phyloP scores from a whole-genome alignment of 257 asterid species.

The Striga asiatica region DNA sequence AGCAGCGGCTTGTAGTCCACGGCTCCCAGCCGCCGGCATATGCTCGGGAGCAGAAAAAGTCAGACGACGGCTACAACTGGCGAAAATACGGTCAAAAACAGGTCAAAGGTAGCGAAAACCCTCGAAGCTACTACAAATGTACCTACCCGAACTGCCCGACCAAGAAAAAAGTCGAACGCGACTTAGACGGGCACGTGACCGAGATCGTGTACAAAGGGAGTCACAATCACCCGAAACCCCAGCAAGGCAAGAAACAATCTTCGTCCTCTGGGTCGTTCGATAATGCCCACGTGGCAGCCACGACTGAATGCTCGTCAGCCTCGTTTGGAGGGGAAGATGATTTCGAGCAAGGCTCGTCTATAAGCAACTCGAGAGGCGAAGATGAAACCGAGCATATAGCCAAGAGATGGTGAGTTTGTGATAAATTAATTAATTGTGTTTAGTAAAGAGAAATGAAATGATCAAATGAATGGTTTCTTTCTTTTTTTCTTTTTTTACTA shows the following conservation, averaged over 20 bases:
- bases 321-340: constrained; percentile 74
- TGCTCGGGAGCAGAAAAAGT: constrained; percentile 53
- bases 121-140: constrained; percentile 82
- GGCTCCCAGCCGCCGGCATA: constrained; percentile 21
- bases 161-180: constrained; percentile 81
- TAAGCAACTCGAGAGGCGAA: constrained; percentile 57
- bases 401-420: constrained; percentile 64
- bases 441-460: background rate
- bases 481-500: constrained; percentile 14
- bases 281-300: constrained; percentile 24
- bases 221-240: constrained; percentile 91
- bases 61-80: constrained; percentile 90
- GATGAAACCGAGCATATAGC: constrained; percentile 69
- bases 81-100: constrained; percentile 81
- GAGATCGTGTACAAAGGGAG: constrained; percentile 85
- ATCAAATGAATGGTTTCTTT: background rate
- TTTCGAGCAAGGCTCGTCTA: constrained; percentile 56
- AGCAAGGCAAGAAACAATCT: constrained; percentile 52
- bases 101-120: constrained; percentile 83
- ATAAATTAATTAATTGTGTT: too few relatives aligned
- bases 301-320: constrained; percentile 67
- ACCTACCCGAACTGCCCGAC: constrained; percentile 72
- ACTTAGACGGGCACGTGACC: constrained; percentile 69
- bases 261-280: constrained; percentile 24
- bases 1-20: background rate